Conservation (phyloP, 202 grass and related monocot species). For the Elaeis oleifera region DNA sequence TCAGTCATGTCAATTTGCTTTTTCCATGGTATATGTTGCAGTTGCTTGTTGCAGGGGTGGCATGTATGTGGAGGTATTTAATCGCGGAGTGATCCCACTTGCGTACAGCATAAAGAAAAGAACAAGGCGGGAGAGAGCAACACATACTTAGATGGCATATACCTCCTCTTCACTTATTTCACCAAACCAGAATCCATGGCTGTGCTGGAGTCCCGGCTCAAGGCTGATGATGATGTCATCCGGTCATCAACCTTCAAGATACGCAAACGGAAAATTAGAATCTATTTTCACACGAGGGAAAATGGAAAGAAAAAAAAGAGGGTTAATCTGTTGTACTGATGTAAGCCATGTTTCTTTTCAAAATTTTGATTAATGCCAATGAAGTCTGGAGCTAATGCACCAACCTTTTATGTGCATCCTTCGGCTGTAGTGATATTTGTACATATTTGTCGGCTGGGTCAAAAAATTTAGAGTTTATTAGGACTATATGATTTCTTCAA, state of each 20-base stretch:
- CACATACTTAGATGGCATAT: constrained; percentile 87
- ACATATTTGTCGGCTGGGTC: no score
- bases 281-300: no score
- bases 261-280: constrained; percentile 47
- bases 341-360: no score
- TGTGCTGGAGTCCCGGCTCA: constrained; percentile 49
- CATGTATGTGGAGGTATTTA: constrained; percentile 94
- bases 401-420: no score
- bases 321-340: no score
- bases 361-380: no score
- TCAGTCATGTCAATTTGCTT: not conserved
- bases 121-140: constrained; percentile 65
- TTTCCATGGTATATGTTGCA: constrained; percentile 10
- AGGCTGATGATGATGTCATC: constrained; percentile 53
- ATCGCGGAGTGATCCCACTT: constrained; percentile 77
- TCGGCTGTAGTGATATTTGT: no score
- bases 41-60: constrained; percentile 92
- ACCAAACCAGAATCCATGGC: constrained; percentile 73
- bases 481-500: no score
- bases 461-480: no score
- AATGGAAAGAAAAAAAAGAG: no score
- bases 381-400: no score
- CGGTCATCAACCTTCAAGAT: constrained; percentile 60
- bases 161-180: constrained; percentile 91
- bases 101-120: constrained; percentile 86